phyloP scores from a whole-genome alignment of 192 early-diverging fungal genomes.

The Coemansia sp. region DNA sequence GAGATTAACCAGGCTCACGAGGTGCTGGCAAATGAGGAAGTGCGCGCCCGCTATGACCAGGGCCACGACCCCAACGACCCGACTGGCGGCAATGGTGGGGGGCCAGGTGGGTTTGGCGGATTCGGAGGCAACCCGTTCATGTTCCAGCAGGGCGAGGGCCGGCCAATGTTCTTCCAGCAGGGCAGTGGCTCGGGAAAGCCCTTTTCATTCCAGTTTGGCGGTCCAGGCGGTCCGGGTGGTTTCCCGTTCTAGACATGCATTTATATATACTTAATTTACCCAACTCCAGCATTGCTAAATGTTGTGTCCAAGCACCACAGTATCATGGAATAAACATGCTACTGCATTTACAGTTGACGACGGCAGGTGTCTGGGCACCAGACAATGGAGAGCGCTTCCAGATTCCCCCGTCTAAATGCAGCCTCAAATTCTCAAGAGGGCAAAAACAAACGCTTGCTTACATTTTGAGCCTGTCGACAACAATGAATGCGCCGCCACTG shows the following conservation, averaged over 20 bases:
- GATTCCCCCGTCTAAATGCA: too few species aligned
- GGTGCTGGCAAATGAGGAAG: slow-evolving; percentile 69
- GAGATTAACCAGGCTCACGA: slow-evolving; percentile 93
- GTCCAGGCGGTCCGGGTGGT: slow-evolving; percentile 31
- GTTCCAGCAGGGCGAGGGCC: slow-evolving; percentile 57
- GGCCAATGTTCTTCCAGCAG: slow-evolving; percentile 57
- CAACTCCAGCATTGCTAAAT: background rate
- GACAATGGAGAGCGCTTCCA: too few species aligned
- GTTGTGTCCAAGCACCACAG: background rate
- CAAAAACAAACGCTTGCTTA: too few species aligned
- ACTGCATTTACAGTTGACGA: background rate
- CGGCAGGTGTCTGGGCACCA: too few species aligned
- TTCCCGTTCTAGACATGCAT: slow-evolving; percentile 38
- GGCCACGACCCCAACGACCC: slow-evolving; percentile 80
- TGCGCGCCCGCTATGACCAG: slow-evolving; percentile 65
- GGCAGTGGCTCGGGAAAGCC: slow-evolving; percentile 52
- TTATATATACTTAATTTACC: background rate
- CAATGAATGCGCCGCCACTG: too few species aligned
- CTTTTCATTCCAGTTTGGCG: slow-evolving; percentile 52
- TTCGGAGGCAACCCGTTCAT: slow-evolving; percentile 45
- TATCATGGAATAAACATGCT: background rate
- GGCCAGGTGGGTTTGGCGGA: slow-evolving; percentile 37
- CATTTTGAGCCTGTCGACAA: too few species aligned
- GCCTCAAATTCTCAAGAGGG: too few species aligned
- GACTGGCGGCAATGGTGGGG: slow-evolving; percentile 38